Evolutionary conservation across 345 rosid genomes (phyloP).

Genomic region (Erucastrum elatum): DNA sequence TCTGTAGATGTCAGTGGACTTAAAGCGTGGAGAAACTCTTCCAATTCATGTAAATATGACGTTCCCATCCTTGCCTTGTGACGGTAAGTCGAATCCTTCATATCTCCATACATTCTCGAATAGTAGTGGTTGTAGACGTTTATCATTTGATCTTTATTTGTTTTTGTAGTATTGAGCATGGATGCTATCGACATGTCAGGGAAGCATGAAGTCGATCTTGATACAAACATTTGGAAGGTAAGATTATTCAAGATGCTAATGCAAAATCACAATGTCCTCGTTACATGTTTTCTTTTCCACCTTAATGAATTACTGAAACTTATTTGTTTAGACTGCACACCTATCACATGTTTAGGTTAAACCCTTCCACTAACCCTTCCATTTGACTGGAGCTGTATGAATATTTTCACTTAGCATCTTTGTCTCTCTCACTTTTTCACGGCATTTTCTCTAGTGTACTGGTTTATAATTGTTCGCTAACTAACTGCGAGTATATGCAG

Average conservation of each 20-base stretch:
- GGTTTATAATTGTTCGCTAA: conserved; percentile 19
- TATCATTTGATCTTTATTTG: conserved; percentile 7
- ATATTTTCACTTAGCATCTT: neutral
- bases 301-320: no score
- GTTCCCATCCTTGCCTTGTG: conserved; percentile 88
- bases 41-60: conserved; percentile 91
- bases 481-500: conserved; percentile 55
- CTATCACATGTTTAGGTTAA: neutral
- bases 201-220: conserved; percentile 99
- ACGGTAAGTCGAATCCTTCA: conserved; percentile 51
- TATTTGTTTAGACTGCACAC: neutral
- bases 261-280: conserved; percentile 2
- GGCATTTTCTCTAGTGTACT: neutral
- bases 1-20: conserved; percentile 93
- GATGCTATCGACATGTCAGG: conserved; percentile 99
- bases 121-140: neutral
- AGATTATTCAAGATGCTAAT: conserved; percentile 24
- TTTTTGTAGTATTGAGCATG: conserved; percentile 73
- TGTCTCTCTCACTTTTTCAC: neutral
- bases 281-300: neutral
- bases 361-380: no score
- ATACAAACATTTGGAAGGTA: conserved; percentile 98
- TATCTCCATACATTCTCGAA: neutral
- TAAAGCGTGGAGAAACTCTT: conserved; percentile 94
- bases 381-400: neutral